Conservation (phyloP, 495 filamentous ascomycete species). For the Penicillium samsonianum region DNA sequence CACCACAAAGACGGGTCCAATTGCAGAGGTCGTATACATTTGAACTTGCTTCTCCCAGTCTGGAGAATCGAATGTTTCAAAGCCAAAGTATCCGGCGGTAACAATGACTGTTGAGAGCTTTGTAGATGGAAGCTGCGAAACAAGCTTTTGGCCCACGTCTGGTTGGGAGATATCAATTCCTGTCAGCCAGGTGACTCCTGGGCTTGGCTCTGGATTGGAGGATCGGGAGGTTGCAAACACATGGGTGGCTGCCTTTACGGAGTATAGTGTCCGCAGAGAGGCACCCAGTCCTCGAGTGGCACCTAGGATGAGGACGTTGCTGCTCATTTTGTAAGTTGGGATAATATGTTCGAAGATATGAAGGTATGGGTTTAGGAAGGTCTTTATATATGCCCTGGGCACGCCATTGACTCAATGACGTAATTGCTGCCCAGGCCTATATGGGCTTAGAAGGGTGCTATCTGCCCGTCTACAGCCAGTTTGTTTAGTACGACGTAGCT, state of each 20-base stretch:
- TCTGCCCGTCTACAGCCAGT: neutral
- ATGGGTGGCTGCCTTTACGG: conserved; percentile 41
- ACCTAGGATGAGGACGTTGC: conserved; percentile 61
- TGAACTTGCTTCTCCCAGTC: conserved; percentile 64
- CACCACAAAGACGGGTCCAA: conserved; percentile 67
- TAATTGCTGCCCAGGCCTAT: neutral
- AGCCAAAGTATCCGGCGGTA: conserved; percentile 67
- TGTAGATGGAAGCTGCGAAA: conserved; percentile 43
- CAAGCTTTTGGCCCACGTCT: conserved; percentile 55
- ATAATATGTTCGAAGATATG: neutral
- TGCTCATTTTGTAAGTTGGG: conserved; percentile 25
- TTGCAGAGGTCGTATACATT: conserved; percentile 71
- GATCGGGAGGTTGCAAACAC: conserved; percentile 65
- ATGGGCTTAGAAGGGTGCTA: neutral
- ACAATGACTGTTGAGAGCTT: conserved; percentile 62
- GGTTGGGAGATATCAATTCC: conserved; percentile 57
- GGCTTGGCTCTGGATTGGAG: conserved; percentile 30
- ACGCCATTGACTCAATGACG: neutral
- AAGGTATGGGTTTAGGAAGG: neutral
- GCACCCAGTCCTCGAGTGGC: conserved; percentile 68
- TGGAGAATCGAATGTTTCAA: conserved; percentile 62
- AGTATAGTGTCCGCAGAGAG: conserved; percentile 60
- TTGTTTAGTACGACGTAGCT: neutral
- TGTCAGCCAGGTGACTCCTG: conserved; percentile 50
- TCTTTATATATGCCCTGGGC: neutral